Conservation (phyloP, 2,329 filamentous ascomycete genomes). For the Pseudocercospora fuligena region DNA sequence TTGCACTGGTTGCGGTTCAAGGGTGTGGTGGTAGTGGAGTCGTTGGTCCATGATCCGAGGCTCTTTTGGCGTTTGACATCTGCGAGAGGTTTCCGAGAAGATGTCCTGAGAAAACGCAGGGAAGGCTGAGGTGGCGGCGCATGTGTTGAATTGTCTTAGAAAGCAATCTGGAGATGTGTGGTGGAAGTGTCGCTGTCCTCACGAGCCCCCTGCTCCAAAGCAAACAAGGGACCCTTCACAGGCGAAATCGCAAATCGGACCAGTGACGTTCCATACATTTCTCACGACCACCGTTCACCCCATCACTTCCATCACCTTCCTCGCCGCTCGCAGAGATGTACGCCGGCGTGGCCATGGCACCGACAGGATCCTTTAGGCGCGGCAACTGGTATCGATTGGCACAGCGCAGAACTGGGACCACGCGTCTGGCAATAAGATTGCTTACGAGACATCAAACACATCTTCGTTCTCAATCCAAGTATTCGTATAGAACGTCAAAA, state of each 20-base stretch:
- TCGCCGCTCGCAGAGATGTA: neutral
- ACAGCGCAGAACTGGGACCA: too few relatives aligned
- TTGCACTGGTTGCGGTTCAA: constrained; percentile 19
- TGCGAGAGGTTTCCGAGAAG: neutral
- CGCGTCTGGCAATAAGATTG: too few relatives aligned
- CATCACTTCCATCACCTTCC: neutral
- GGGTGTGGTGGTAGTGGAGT: constrained; percentile 19
- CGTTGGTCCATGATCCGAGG: constrained; percentile 31
- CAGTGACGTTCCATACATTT: neutral
- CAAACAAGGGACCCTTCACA: neutral
- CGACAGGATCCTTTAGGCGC: neutral
- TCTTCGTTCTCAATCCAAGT: neutral
- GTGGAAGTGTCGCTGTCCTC: neutral
- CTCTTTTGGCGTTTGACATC: neutral
- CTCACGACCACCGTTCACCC: neutral
- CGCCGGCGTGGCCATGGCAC: neutral
- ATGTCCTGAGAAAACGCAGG: neutral
- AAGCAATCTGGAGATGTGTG: neutral
- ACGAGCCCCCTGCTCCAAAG: neutral
- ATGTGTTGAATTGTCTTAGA: constrained; percentile 11
- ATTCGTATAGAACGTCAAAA: neutral
- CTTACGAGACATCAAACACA: too few relatives aligned
- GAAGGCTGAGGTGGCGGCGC: neutral
- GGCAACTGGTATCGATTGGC: neutral
- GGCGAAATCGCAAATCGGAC: neutral